These are phyloP conservation scores for Lyophyllum shimeji DNA, from an alignment of 768 basidiomycete genomes.

Conservation along the genomic window DNA sequence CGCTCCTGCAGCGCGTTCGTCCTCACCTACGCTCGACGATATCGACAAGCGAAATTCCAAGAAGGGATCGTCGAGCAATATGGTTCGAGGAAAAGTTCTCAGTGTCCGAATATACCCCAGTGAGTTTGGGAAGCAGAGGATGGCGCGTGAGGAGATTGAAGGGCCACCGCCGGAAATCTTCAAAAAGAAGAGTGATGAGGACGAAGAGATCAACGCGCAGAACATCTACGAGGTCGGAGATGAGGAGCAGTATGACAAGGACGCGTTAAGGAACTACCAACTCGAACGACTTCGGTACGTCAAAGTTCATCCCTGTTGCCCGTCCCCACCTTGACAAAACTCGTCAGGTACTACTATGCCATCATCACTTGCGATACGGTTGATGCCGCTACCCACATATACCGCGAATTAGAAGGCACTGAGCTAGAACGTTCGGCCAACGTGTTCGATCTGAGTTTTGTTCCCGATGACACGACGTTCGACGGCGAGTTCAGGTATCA, in stretches of 20 bases:
- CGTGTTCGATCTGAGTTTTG: constrained; percentile 92
- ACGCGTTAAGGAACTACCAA: constrained; percentile 87
- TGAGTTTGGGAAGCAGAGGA: constrained; percentile 85
- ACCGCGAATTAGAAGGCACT: constrained; percentile 86
- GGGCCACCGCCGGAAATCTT: constrained; percentile 90
- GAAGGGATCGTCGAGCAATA: constrained; percentile 23
- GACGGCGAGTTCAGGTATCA: constrained; percentile 72
- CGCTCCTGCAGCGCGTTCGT: constrained; percentile 40
- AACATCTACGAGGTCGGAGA: constrained; percentile 66
- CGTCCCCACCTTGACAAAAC: neutral
- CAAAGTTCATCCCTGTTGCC: neutral
- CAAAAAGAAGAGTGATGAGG: constrained; percentile 45
- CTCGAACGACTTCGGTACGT: constrained; percentile 86
- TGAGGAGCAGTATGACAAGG: constrained; percentile 83
- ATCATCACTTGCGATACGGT: constrained; percentile 85
- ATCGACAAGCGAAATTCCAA: constrained; percentile 15
- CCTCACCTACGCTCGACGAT: constrained; percentile 19
- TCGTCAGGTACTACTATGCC: constrained; percentile 88
- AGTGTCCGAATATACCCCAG: constrained; percentile 89
- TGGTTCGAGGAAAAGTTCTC: constrained; percentile 65
- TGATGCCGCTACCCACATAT: constrained; percentile 76
- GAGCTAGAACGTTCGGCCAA: constrained; percentile 98
- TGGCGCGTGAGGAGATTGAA: constrained; percentile 85
- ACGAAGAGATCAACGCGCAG: constrained; percentile 62
- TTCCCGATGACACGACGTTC: constrained; percentile 87